Evolutionary conservation across 805 yeast genomes (phyloP).

Genomic region (Ogataea kodamae): DNA sequence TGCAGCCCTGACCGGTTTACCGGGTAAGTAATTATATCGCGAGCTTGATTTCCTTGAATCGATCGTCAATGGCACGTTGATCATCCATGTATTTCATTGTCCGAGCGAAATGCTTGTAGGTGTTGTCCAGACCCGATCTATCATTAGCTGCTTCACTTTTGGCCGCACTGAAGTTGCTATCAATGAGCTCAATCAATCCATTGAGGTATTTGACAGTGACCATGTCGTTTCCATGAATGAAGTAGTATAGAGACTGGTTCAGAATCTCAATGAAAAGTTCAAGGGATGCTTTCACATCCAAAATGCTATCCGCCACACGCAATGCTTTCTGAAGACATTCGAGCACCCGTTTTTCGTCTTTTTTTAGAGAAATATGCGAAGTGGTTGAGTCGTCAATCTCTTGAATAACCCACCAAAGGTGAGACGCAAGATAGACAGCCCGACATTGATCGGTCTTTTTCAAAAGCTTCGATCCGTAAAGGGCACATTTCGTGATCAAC

Average conservation of each 20-base stretch:
- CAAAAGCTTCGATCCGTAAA: slow-evolving; percentile 82
- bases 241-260: slow-evolving; percentile 80
- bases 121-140: slow-evolving; percentile 30
- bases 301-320: slow-evolving; percentile 89
- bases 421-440: slow-evolving; percentile 82
- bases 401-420: slow-evolving; percentile 91
- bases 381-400: slow-evolving; percentile 29
- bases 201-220: slow-evolving; percentile 75
- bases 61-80: slow-evolving; percentile 66
- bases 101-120: slow-evolving; percentile 60
- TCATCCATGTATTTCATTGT: slow-evolving; percentile 66
- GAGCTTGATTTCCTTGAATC: slow-evolving; percentile 53
- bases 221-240: slow-evolving; percentile 71
- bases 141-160: slow-evolving; percentile 18
- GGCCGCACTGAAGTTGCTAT: slow-evolving; percentile 50
- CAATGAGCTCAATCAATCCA: slow-evolving; percentile 80
- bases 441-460: slow-evolving; percentile 95
- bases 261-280: slow-evolving; percentile 88
- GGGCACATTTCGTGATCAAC: slow-evolving; percentile 77
- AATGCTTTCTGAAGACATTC: slow-evolving; percentile 88
- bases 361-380: slow-evolving; percentile 28
- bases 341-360: slow-evolving; percentile 66
- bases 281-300: slow-evolving; percentile 70
- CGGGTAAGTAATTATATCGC: slow-evolving; percentile 8
- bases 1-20: slow-evolving; percentile 6